phyloP scores from a whole-genome alignment of 2,329 filamentous ascomycete genomes.

The Verticillium tricorpus region DNA sequence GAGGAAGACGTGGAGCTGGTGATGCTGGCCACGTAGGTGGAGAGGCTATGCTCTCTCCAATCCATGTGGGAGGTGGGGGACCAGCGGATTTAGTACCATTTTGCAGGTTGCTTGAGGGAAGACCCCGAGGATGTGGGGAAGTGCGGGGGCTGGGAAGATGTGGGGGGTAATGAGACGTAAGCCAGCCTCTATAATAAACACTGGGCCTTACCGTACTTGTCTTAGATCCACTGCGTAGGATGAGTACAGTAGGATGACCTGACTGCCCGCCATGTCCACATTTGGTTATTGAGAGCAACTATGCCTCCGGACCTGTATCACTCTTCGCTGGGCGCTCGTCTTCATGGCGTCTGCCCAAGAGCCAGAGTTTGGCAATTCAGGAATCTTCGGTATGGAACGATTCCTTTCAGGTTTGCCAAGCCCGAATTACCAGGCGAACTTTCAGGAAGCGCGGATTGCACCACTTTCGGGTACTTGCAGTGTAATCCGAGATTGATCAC shows the following conservation, averaged over 20 bases:
- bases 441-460: background rate
- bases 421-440: background rate
- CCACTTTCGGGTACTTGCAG: too few relatives aligned
- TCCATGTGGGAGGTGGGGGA: background rate
- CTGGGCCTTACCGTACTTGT: background rate
- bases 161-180: background rate
- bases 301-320: background rate
- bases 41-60: background rate
- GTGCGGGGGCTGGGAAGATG: background rate
- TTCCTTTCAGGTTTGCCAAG: slow-evolving; percentile 4
- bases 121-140: background rate
- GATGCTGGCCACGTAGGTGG: background rate
- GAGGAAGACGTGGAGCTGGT: background rate
- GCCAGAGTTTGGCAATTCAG: background rate
- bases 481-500: too few relatives aligned
- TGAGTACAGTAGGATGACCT: background rate
- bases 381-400: slow-evolving; percentile 6
- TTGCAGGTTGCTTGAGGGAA: background rate
- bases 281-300: background rate
- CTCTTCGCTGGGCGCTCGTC: background rate
- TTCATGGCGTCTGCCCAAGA: background rate
- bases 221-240: background rate
- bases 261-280: background rate
- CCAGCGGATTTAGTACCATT: background rate
- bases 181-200: background rate